Evolutionary conservation across 73 alveolate genomes (phyloP).

Genomic region (Paramecium octaurelia): DNA sequence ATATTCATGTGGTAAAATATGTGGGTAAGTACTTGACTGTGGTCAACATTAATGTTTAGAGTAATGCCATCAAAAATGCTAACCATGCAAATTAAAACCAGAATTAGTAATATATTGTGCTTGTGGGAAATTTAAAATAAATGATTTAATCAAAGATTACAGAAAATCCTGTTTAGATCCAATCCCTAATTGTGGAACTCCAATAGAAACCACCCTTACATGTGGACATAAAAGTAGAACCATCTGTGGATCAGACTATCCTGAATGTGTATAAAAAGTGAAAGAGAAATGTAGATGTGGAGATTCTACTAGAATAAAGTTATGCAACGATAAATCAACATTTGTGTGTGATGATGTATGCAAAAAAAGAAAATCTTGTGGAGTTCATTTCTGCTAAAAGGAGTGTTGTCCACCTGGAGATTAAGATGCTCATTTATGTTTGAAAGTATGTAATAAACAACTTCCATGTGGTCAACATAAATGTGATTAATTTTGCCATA

Average conservation of each 20-base stretch:
- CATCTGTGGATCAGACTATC: slow-evolving; percentile 31
- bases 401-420: slow-evolving; percentile 90
- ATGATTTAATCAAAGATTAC: slow-evolving; percentile 36
- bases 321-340: slow-evolving; percentile 26
- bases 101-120: slow-evolving; percentile 69
- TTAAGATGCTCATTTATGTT: slow-evolving; percentile 89
- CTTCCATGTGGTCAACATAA: slow-evolving; percentile 90
- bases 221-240: slow-evolving; percentile 61
- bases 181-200: slow-evolving; percentile 73
- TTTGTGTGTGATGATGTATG: slow-evolving; percentile 50
- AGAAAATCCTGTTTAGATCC: slow-evolving; percentile 72
- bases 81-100: slow-evolving; percentile 76
- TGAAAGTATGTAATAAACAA: slow-evolving; percentile 84
- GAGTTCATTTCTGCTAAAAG: slow-evolving; percentile 52
- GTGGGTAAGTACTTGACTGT: slow-evolving; percentile 87
- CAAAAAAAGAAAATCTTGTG: slow-evolving; percentile 52
- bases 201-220: slow-evolving; percentile 63
- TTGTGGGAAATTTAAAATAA: slow-evolving; percentile 69
- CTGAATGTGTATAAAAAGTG: slow-evolving; percentile 5
- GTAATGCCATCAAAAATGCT: slow-evolving; percentile 92
- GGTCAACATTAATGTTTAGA: slow-evolving; percentile 88
- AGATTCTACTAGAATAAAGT: slow-evolving; percentile 6
- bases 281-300: slow-evolving; percentile 50
- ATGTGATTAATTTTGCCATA: slow-evolving; percentile 92
- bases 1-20: slow-evolving; percentile 82